phyloP scores from a whole-genome alignment of 2,329 filamentous ascomycete genomes.

The Fusarium tanahbumbuense region DNA sequence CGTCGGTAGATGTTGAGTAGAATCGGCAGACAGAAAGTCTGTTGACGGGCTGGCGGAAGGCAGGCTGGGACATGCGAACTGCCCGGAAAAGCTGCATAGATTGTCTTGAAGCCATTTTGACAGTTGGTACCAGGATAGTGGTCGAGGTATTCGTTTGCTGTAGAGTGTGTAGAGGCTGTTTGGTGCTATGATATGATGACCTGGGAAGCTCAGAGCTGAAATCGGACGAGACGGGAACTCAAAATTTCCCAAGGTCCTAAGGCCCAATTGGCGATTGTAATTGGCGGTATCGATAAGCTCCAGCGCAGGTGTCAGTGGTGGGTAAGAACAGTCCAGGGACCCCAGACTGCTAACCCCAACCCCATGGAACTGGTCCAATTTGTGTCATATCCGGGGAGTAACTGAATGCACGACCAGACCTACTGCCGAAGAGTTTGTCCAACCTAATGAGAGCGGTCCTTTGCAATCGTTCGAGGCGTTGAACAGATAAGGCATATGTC shows the following conservation, averaged over 20 bases:
- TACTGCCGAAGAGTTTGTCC: not conserved
- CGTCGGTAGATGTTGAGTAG: conserved; percentile 52
- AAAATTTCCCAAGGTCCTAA: conserved; percentile 39
- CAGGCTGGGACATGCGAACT: conserved; percentile 39
- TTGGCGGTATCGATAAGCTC: conserved; percentile 28
- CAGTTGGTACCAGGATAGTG: not conserved
- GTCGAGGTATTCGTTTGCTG: not conserved
- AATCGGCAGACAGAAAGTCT: conserved; percentile 39
- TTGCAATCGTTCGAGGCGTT: no score
- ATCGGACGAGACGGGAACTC: conserved; percentile 28
- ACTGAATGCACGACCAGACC: not conserved
- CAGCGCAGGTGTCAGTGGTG: not conserved
- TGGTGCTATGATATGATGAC: conserved; percentile 24
- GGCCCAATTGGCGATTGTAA: conserved; percentile 37
- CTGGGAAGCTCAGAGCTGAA: conserved; percentile 25
- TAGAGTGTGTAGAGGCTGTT: not conserved
- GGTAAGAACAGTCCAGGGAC: not conserved
- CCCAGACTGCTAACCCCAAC: conserved; percentile 14
- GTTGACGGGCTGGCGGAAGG: conserved; percentile 29
- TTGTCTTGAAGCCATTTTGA: conserved; percentile 43
- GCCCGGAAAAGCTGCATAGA: conserved; percentile 42
- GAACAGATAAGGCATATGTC: no score
- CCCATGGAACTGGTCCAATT: not conserved
- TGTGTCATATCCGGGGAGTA: not conserved
- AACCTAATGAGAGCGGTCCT: not conserved